These are phyloP conservation scores for Fallopia convolvulus DNA, from an alignment of 148 eudicot genomes.

Conservation along the genomic window DNA sequence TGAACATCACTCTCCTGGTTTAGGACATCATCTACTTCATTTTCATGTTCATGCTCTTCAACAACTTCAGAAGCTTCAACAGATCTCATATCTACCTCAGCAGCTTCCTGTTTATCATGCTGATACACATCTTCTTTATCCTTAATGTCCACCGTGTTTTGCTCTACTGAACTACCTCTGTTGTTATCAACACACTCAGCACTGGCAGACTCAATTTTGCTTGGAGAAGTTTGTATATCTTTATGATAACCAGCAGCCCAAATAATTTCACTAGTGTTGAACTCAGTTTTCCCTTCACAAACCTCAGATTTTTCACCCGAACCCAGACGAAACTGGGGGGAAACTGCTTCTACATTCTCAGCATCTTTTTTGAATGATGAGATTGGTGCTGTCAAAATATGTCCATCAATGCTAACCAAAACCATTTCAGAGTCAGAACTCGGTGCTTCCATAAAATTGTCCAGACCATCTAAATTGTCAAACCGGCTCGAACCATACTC, in stretches of 20 bases:
- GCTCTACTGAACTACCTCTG: slow-evolving; percentile 14
- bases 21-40: slow-evolving; percentile 23
- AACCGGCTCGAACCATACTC: slow-evolving; percentile 64
- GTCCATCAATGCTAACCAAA: slow-evolving; percentile 95
- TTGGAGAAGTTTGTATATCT: slow-evolving; percentile 31
- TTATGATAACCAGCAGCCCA: slow-evolving; percentile 46
- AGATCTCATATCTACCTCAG: slow-evolving; percentile 4
- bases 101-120: not conserved
- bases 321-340: slow-evolving; percentile 80
- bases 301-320: slow-evolving; percentile 61
- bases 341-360: slow-evolving; percentile 47
- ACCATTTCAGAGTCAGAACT: slow-evolving; percentile 67
- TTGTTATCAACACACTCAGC: slow-evolving; percentile 12
- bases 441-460: slow-evolving; percentile 50
- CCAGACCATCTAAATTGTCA: slow-evolving; percentile 58
- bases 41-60: slow-evolving; percentile 13
- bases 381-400: slow-evolving; percentile 85
- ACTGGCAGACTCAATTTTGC: slow-evolving; percentile 19
- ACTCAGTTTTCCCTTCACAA: slow-evolving; percentile 36
- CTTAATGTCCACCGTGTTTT: slow-evolving; percentile 11
- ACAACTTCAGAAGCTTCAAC: slow-evolving; percentile 19
- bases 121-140: slow-evolving; percentile 16
- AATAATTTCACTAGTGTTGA: slow-evolving; percentile 32
- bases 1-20: slow-evolving; percentile 17
- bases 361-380: slow-evolving; percentile 46